A percentile compares a stretch with the other conserved stretches of the same genome.
These are phyloP conservation scores for Populus hybrid DNA, from an alignment of 441 rosid genomes.

Conservation along the genomic window DNA sequence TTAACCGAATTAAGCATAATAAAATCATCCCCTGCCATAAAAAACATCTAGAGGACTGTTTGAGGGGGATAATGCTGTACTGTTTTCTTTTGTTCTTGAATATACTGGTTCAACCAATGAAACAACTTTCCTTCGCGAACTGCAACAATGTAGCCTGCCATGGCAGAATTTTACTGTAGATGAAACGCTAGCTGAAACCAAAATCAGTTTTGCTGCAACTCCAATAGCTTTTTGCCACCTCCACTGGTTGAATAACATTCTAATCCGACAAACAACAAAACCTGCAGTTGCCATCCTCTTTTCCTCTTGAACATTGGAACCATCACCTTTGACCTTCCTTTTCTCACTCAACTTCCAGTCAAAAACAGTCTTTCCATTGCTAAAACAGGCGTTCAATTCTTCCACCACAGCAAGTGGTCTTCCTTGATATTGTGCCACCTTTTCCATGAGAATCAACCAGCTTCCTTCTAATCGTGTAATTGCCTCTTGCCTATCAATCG, in stretches of 20 bases:
- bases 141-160: constrained; percentile 18
- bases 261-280: constrained; percentile 22
- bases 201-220: constrained; percentile 26
- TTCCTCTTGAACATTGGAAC: not conserved
- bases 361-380: constrained; percentile 12
- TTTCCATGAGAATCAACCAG: constrained; percentile 32
- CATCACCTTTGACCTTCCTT: not conserved
- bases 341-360: not conserved
- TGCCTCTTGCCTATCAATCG: constrained; percentile 23
- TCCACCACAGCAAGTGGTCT: constrained; percentile 29
- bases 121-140: constrained; percentile 22
- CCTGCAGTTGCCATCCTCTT: constrained; percentile 17
- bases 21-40: constrained; percentile 39
- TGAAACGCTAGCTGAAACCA: constrained; percentile 32
- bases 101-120: constrained; percentile 13
- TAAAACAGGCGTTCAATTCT: constrained; percentile 33
- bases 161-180: constrained; percentile 20
- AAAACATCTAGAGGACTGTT: constrained; percentile 31
- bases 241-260: constrained; percentile 25
- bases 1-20: not conserved
- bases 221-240: constrained; percentile 34
- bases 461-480: constrained; percentile 35
- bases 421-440: constrained; percentile 32
- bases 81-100: not conserved
- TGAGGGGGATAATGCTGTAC: constrained; percentile 5